Evolutionary conservation across 2,329 filamentous ascomycete species (phyloP), one percentile per base, ranked within the genome.

Genomic region (Apiospora sp.): DNA sequence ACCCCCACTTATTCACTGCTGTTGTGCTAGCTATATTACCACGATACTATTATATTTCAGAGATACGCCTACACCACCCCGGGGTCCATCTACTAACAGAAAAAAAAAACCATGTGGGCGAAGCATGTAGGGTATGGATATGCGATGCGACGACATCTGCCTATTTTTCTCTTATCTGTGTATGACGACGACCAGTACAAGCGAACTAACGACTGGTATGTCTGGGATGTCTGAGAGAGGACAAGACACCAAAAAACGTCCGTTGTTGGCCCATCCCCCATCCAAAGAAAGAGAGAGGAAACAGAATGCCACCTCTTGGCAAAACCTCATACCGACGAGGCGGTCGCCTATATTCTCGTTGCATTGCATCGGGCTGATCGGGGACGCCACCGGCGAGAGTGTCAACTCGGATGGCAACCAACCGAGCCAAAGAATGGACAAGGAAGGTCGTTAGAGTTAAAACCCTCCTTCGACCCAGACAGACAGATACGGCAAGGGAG

Each of bases 371-470:
- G 58, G 58, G 34, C 58, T 64, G 58, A 41, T 64, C 58, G 22
- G 58, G 22, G 58, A 64, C 58, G 58, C 58, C 58, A 64, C 58
- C 58, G 34, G 34, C 58, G 19, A 64, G 34, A 64, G 34, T 64
- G 58, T 64, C 58, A 41, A 64, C 10, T 64, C 58, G 58, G 34
- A 34, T 64, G 58, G 30, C 30, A 16, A 61, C 54, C 54, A 61
- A 61, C 54, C 54, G 30, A 37, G 34, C 27, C 54, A 61, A 34
- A 34, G 16, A 37, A 61, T 61, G 54, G 54, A 22, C 14, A 54
- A 61, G 51, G 51, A 8, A 58, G 54, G 49, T 54, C 27, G 24
- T 37, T 37, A 37, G 30, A 61, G 54, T 61, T 61, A 34, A 37
- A 61, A 4, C 7, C 1, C 14, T 16, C 49, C 27, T 24, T 30